These are phyloP conservation scores for Corylus avellana DNA, from an alignment of 306 rosid species.

Conservation along the genomic window DNA sequence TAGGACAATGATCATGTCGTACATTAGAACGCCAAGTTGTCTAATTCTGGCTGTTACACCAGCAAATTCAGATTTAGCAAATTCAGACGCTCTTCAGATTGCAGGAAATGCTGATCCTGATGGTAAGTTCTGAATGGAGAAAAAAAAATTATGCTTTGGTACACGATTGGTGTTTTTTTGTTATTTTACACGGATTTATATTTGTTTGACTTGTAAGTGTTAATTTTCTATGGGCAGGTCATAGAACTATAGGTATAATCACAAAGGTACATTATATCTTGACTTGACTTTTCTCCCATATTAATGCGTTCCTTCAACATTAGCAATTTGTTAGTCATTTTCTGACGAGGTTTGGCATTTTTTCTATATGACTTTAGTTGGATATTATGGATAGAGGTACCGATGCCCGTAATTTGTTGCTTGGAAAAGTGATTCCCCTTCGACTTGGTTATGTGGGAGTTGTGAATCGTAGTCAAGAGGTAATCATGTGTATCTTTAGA, in stretches of 20 bases:
- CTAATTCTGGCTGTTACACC: constrained; percentile 96
- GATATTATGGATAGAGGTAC: constrained; percentile 99
- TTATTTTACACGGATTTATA: constrained; percentile 10
- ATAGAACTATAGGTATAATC: constrained; percentile 91
- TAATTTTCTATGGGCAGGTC: constrained; percentile 58
- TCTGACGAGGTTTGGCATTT: constrained; percentile 8
- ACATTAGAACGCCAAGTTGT: constrained; percentile 84
- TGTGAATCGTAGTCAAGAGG: constrained; percentile 99
- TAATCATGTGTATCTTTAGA: constrained; percentile 32
- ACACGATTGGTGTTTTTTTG: neutral
- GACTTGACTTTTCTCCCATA: constrained; percentile 1
- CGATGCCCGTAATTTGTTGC: constrained; percentile 93
- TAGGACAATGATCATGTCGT: constrained; percentile 96
- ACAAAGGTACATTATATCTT: constrained; percentile 68
- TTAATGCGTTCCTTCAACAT: neutral
- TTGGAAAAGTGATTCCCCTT: constrained; percentile 93
- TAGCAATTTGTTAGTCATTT: neutral
- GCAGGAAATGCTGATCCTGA: constrained; percentile 99
- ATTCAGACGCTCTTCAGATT: constrained; percentile 99
- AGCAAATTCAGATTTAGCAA: constrained; percentile 97
- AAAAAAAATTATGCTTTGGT: constrained; percentile 16
- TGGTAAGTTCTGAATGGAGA: constrained; percentile 48
- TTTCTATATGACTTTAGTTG: constrained; percentile 49
- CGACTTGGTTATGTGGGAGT: constrained; percentile 97
- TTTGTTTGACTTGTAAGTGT: constrained; percentile 3